Evolutionary conservation across 352 stramenopile genomes (phyloP).

Genomic region (Globisporangium paddicum): DNA sequence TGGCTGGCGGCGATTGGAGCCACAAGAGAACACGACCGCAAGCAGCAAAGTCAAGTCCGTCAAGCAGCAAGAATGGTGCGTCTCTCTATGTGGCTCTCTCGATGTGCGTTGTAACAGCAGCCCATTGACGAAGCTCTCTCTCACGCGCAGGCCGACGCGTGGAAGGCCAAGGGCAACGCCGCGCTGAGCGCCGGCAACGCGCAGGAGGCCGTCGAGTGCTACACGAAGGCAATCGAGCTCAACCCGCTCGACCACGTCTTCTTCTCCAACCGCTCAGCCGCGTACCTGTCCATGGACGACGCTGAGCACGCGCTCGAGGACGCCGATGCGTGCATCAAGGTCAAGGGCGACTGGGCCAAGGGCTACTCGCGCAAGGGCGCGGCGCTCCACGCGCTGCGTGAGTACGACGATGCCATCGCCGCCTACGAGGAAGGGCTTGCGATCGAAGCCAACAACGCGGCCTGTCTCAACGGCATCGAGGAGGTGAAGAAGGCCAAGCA

Average conservation of each 20-base stretch:
- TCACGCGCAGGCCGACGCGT: conserved; percentile 33
- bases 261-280: conserved; percentile 98
- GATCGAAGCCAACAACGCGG: conserved; percentile 91
- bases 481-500: conserved; percentile 92
- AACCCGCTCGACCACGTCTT: conserved; percentile 96
- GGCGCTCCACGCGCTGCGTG: conserved; percentile 91
- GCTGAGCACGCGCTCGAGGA: conserved; percentile 94
- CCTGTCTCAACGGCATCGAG: conserved; percentile 90
- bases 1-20: background rate
- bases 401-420: conserved; percentile 81
- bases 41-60: conserved; percentile 2
- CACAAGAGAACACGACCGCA: conserved; percentile 2
- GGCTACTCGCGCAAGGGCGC: conserved; percentile 97
- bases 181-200: conserved; percentile 92
- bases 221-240: conserved; percentile 96
- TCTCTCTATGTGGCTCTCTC: background rate
- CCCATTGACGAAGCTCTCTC: background rate
- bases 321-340: conserved; percentile 92
- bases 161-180: conserved; percentile 96
- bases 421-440: conserved; percentile 86
- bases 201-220: conserved; percentile 94
- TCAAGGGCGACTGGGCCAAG: conserved; percentile 96
- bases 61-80: conserved; percentile 1
- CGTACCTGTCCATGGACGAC: conserved; percentile 94
- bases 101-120: background rate